These are phyloP conservation scores for Mycena venus DNA, from an alignment of 768 basidiomycete genomes.

Conservation along the genomic window DNA sequence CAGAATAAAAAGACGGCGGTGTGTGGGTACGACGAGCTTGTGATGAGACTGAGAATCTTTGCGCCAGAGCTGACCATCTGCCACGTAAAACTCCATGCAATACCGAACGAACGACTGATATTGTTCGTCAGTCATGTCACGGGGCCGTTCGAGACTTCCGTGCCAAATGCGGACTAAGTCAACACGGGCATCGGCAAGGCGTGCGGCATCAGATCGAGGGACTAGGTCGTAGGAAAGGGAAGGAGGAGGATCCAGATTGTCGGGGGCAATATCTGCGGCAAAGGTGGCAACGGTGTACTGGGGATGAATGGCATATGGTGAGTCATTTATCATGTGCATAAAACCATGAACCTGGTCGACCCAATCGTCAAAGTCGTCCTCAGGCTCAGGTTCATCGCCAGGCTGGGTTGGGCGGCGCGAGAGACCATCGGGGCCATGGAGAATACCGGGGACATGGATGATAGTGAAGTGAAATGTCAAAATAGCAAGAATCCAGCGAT, in stretches of 20 bases:
- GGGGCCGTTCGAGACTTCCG: slow-evolving; percentile 14
- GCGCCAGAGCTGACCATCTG: too few species aligned
- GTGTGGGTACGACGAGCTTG: slow-evolving; percentile 31
- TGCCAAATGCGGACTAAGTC: slow-evolving; percentile 15
- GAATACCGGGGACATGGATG: slow-evolving; percentile 41
- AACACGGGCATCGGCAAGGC: slow-evolving; percentile 3
- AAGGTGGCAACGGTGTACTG: neutral
- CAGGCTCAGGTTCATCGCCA: too few species aligned
- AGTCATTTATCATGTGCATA: slow-evolving; percentile 31
- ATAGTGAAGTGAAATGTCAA: slow-evolving; percentile 48
- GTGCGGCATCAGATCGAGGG: neutral
- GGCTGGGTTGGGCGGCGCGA: slow-evolving; percentile 36
- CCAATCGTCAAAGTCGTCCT: too few species aligned
- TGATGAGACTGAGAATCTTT: too few species aligned
- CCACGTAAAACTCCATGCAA: too few species aligned
- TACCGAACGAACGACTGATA: too few species aligned
- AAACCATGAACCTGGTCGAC: slow-evolving; percentile 33
- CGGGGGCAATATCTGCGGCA: neutral
- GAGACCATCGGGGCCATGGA: slow-evolving; percentile 45
- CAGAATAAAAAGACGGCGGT: slow-evolving; percentile 35
- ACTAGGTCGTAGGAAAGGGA: neutral
- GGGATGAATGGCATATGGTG: neutral
- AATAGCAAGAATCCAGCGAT: slow-evolving; percentile 43
- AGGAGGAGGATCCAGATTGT: neutral
- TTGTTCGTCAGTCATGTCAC: too few species aligned